Percentiles rank a stretch among this genome's conserved stretches.
Conservation (phyloP, 225 moss, liverwort and hornwort genomes). For the Pleurozium schreberi region DNA sequence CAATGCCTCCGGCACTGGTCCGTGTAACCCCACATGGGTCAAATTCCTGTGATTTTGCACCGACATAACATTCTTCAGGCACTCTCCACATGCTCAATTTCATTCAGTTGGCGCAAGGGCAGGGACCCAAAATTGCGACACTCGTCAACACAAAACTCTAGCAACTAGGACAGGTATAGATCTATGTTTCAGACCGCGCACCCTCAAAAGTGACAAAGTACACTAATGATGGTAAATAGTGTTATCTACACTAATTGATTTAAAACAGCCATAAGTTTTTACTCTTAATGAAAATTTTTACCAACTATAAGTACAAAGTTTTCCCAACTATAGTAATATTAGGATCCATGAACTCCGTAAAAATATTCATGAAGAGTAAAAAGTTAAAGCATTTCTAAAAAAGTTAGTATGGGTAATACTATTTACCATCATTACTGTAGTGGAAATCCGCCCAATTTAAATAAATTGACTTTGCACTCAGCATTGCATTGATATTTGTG, state of each 20-base stretch:
- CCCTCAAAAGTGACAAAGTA: not conserved
- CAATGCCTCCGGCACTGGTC: slow-evolving; percentile 9
- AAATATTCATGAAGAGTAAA: too few relatives aligned
- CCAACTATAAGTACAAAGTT: too few relatives aligned
- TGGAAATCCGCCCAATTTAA: not conserved
- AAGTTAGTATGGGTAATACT: too few relatives aligned
- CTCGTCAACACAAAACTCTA: not conserved
- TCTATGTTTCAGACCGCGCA: not conserved
- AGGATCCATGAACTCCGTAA: too few relatives aligned
- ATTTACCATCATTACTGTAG: too few relatives aligned
- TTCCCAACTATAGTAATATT: too few relatives aligned
- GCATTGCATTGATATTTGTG: not conserved
- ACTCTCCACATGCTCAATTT: not conserved
- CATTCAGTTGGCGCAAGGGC: not conserved
- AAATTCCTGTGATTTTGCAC: slow-evolving; percentile 11
- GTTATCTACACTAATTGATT: too few relatives aligned
- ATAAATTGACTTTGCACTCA: not conserved
- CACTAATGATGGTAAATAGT: too few relatives aligned
- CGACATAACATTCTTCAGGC: not conserved
- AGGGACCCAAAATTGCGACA: not conserved
- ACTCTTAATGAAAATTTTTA: too few relatives aligned
- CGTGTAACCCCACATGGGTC: slow-evolving; percentile 9
- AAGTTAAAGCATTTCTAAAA: too few relatives aligned
- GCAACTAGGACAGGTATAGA: not conserved
- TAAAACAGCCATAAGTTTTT: too few relatives aligned